Conservation (phyloP, 1,284 basidiomycete genomes). For the Pterulicium gracile region DNA sequence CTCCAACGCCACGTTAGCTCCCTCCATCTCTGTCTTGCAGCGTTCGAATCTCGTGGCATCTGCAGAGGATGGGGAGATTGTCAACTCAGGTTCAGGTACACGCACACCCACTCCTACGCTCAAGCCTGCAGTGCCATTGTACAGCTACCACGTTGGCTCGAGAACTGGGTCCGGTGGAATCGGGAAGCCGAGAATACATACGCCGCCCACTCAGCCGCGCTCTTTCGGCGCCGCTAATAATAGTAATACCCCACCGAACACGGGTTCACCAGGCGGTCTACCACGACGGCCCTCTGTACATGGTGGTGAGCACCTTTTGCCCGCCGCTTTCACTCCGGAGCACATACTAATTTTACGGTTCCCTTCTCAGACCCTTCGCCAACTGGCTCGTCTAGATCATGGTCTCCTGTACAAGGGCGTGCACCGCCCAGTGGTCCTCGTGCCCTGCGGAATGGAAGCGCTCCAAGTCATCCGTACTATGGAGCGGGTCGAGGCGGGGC, state of each 20-base stretch:
- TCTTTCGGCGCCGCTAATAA: background rate
- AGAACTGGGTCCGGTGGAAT: too few species aligned
- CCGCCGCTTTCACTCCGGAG: background rate
- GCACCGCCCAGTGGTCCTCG: background rate
- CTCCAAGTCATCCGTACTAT: background rate
- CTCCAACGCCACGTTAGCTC: background rate
- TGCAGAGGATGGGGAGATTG: background rate
- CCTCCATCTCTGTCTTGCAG: background rate
- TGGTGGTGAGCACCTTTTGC: background rate
- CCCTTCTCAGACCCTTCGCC: background rate
- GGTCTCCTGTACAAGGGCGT: conserved; percentile 1
- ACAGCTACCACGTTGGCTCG: too few species aligned
- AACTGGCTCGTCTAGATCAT: background rate
- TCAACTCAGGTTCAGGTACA: background rate
- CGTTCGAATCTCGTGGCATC: background rate
- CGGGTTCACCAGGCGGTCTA: background rate
- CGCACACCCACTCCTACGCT: background rate
- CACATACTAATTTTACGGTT: background rate
- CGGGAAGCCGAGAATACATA: background rate
- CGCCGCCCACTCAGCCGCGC: background rate
- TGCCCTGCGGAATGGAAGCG: background rate
- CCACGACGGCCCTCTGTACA: background rate
- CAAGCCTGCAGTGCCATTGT: too few species aligned
- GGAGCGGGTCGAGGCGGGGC: background rate
- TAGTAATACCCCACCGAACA: background rate